phyloP scores from a whole-genome alignment of 2,329 filamentous ascomycete genomes.

The Elsinoe necatrix region DNA sequence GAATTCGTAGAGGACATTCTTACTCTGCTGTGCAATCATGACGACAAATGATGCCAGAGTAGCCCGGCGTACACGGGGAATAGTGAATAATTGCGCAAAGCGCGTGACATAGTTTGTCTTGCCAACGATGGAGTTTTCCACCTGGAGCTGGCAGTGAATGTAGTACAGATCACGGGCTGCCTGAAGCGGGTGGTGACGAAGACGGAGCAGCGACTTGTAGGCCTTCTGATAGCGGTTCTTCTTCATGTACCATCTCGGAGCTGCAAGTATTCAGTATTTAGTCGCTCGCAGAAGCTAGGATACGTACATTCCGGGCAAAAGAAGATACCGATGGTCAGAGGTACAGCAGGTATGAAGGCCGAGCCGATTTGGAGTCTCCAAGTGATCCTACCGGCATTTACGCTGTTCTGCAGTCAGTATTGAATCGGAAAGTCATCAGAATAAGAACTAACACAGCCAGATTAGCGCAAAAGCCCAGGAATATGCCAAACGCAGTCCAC shows the following conservation, averaged over 20 bases:
- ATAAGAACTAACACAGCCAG: too few species aligned
- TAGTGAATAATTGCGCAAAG: slow-evolving; percentile 54
- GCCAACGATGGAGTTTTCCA: slow-evolving; percentile 27
- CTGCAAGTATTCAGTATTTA: background rate
- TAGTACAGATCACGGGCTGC: slow-evolving; percentile 38
- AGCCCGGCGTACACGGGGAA: slow-evolving; percentile 61
- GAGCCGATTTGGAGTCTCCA: slow-evolving; percentile 42
- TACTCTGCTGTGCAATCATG: slow-evolving; percentile 48
- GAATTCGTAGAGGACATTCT: background rate
- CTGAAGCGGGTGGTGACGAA: slow-evolving; percentile 34
- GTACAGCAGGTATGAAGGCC: slow-evolving; percentile 41
- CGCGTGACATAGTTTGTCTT: slow-evolving; percentile 34
- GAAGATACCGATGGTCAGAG: slow-evolving; percentile 37
- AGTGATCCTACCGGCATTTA: slow-evolving; percentile 31
- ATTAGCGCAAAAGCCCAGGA: slow-evolving; percentile 36
- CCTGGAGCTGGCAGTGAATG: slow-evolving; percentile 32
- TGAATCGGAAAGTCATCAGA: too few species aligned
- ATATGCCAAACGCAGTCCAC: slow-evolving; percentile 31
- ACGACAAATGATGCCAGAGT: slow-evolving; percentile 69
- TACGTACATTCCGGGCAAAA: slow-evolving; percentile 21
- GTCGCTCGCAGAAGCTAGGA: background rate
- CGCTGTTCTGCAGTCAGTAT: slow-evolving; percentile 12
- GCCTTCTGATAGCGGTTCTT: slow-evolving; percentile 33
- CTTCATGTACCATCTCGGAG: slow-evolving; percentile 35
- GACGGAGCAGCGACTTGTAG: slow-evolving; percentile 32